Conservation (phyloP, 1,284 basidiomycete genomes). For the Trichosporon sp. region DNA sequence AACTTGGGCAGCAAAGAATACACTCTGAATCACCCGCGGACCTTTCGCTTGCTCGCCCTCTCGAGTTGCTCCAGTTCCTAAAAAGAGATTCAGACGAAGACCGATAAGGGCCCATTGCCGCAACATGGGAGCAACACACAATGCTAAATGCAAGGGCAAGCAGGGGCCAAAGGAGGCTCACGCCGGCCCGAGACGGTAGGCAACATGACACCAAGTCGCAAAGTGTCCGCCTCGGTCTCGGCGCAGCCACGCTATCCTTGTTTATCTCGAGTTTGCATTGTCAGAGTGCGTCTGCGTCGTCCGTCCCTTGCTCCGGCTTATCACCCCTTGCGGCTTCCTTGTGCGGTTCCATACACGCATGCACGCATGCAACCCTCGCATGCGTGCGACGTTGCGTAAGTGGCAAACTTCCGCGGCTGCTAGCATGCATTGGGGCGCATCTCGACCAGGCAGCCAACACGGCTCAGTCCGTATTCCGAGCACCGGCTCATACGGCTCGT, state of each 20-base stretch:
- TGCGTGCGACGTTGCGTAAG: neutral
- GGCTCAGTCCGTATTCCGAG: neutral
- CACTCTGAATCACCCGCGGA: neutral
- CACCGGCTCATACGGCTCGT: too few relatives aligned
- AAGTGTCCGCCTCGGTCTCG: conserved; percentile 9
- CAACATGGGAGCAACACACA: neutral
- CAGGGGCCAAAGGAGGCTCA: neutral
- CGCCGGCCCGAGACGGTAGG: neutral
- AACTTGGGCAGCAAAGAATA: neutral
- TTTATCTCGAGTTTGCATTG: neutral
- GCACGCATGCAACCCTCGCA: neutral
- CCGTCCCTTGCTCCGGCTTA: conserved; percentile 2
- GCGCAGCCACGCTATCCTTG: neutral
- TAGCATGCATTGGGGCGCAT: neutral
- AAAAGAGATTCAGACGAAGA: neutral
- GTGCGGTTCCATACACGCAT: neutral
- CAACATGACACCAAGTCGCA: neutral
- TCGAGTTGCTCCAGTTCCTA: neutral
- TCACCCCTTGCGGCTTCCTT: conserved; percentile 1
- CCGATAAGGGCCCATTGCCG: neutral
- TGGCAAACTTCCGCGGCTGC: neutral
- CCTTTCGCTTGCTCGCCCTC: neutral
- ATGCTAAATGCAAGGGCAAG: neutral
- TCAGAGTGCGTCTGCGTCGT: neutral
- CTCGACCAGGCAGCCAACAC: neutral